Percentiles rank a stretch among this genome's conserved stretches.
Evolutionary conservation across 495 filamentous ascomycete species (phyloP).

Genomic region (Daldinia childiae): DNA sequence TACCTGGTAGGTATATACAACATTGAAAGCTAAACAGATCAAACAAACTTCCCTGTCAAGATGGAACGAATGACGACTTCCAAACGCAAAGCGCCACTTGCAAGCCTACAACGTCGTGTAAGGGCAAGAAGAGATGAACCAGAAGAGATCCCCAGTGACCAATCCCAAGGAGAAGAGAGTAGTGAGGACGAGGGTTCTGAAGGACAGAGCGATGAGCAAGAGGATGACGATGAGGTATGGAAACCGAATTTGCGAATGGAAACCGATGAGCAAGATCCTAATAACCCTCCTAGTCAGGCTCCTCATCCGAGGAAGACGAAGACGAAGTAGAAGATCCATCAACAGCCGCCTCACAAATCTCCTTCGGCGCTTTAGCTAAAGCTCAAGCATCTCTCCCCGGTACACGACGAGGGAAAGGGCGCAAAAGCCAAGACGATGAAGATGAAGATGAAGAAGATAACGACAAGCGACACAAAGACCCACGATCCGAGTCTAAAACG

Average conservation of each 20-base stretch:
- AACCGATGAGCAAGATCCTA: background rate
- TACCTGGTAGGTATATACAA: conserved; percentile 5
- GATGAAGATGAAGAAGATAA: conserved; percentile 31
- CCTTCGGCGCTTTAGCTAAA: conserved; percentile 87
- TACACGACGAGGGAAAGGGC: conserved; percentile 45
- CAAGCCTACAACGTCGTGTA: conserved; percentile 66
- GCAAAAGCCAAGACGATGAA: conserved; percentile 42
- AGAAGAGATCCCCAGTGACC: conserved; percentile 52
- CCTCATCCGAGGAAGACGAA: conserved; percentile 42
- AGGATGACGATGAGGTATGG: conserved; percentile 24
- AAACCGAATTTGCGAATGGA: background rate
- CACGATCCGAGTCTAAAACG: conserved; percentile 42
- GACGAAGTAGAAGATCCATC: conserved; percentile 52
- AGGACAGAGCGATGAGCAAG: conserved; percentile 42
- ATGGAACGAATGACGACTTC: conserved; percentile 17
- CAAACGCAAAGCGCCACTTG: conserved; percentile 39
- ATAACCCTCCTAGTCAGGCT: conserved; percentile 20
- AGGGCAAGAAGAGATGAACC: conserved; percentile 65
- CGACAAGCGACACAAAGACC: conserved; percentile 23
- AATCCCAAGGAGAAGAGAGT: conserved; percentile 46
- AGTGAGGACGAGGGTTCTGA: conserved; percentile 48
- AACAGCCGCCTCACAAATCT: conserved; percentile 63
- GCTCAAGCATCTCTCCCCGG: conserved; percentile 73
- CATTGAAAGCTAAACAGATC: background rate
- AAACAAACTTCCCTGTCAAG: background rate